These are phyloP conservation scores for Raddia distichophylla DNA, from an alignment of 176 grass and related monocot species.

Conservation along the genomic window DNA sequence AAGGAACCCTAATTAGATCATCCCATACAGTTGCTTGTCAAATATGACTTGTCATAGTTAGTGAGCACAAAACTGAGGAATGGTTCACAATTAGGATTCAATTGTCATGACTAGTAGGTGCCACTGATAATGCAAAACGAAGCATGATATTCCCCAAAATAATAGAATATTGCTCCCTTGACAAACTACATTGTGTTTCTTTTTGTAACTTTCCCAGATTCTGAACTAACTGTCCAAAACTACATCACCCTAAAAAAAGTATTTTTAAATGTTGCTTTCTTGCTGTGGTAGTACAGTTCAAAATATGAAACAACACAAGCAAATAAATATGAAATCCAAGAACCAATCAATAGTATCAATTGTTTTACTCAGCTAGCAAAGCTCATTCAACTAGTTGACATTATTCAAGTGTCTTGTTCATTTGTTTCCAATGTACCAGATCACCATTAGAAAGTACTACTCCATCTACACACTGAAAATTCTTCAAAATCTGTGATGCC, in stretches of 20 bases:
- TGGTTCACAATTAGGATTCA: too few species aligned
- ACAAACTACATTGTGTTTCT: not conserved
- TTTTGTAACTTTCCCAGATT: not conserved
- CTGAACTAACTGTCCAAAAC: not conserved
- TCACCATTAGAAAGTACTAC: not conserved
- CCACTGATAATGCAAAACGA: too few species aligned
- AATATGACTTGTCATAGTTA: too few species aligned
- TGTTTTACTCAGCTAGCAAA: conserved; percentile 30
- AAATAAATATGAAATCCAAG: not conserved
- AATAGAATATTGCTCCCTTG: conserved; percentile 34
- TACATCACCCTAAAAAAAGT: not conserved
- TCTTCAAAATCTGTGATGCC: not conserved
- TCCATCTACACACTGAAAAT: conserved; percentile 2
- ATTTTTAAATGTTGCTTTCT: conserved; percentile 5
- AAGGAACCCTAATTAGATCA: too few species aligned
- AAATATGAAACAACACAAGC: not conserved
- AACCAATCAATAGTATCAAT: conserved; percentile 14
- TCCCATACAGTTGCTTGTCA: too few species aligned
- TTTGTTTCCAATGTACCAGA: conserved; percentile 9
- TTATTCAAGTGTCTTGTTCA: conserved; percentile 22
- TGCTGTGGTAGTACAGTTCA: not conserved
- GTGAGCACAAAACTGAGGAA: too few species aligned
- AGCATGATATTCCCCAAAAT: too few species aligned
- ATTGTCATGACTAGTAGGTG: too few species aligned
- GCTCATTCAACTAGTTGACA: not conserved